These are phyloP conservation scores for Triticum urartu DNA, from an alignment of 176 grass and related monocot species.

Conservation along the genomic window DNA sequence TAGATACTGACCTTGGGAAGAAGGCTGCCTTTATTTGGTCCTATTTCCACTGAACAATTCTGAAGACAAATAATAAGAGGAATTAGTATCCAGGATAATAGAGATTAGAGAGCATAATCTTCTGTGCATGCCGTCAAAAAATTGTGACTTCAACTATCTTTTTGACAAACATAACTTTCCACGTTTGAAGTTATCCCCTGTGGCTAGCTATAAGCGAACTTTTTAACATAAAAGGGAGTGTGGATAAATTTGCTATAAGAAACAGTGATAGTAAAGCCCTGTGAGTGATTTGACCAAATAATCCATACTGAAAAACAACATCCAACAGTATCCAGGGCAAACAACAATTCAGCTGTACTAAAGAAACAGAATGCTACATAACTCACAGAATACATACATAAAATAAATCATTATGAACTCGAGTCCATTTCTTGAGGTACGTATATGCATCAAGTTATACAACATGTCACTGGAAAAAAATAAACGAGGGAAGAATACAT, in stretches of 20 bases:
- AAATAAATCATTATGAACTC: background rate
- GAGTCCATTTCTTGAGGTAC: background rate
- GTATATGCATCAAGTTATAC: background rate
- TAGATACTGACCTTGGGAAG: conserved; percentile 60
- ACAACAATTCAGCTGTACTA: background rate
- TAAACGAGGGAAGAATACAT: conserved; percentile 1
- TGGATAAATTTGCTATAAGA: background rate
- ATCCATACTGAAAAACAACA: background rate
- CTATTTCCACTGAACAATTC: conserved; percentile 62
- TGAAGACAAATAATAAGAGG: conserved; percentile 40
- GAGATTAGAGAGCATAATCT: background rate
- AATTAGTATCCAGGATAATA: conserved; percentile 17
- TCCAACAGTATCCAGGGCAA: background rate
- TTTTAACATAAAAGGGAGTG: background rate
- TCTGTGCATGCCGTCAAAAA: background rate
- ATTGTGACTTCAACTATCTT: background rate
- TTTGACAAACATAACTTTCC: background rate
- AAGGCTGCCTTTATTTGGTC: conserved; percentile 51
- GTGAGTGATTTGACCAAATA: background rate
- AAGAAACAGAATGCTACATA: background rate
- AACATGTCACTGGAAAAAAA: background rate
- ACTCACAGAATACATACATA: background rate
- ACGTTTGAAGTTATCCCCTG: background rate
- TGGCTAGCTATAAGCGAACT: background rate
- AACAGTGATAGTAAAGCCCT: background rate